A percentile compares a stretch with the other conserved stretches of the same genome.
Conservation (phyloP, 1,284 basidiomycete species). For the Trametes versicolor region DNA sequence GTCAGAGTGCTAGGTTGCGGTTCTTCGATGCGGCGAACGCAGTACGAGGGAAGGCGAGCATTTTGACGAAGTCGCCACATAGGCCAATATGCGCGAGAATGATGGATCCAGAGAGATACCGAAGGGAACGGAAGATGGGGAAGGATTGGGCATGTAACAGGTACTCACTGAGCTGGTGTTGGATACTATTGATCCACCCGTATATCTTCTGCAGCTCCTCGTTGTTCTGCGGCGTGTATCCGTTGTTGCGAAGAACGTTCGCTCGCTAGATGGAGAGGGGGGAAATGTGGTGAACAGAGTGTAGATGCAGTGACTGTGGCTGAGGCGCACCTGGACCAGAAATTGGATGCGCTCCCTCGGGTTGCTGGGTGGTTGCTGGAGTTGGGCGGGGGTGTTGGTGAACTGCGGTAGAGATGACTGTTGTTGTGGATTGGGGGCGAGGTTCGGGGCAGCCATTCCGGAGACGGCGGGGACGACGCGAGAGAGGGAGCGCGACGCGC, state of each 20-base stretch:
- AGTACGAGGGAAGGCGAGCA: too few relatives aligned
- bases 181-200: slow-evolving; percentile 42
- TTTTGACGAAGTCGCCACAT: too few relatives aligned
- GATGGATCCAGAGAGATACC: not conserved
- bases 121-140: not conserved
- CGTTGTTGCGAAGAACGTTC: slow-evolving; percentile 43
- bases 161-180: slow-evolving; percentile 41
- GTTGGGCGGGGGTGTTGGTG: slow-evolving; percentile 32
- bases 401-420: slow-evolving; percentile 33
- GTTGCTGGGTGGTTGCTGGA: slow-evolving; percentile 31
- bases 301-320: not conserved
- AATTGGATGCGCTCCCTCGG: slow-evolving; percentile 40
- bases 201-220: slow-evolving; percentile 48
- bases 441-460: slow-evolving; percentile 44
- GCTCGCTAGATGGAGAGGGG: slow-evolving; percentile 43
- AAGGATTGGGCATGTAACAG: slow-evolving; percentile 2
- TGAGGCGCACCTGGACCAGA: slow-evolving; percentile 40
- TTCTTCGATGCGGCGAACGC: too few relatives aligned
- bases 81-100: not conserved
- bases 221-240: slow-evolving; percentile 47
- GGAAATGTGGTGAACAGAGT: slow-evolving; percentile 3
- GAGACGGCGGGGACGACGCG: slow-evolving; percentile 37
- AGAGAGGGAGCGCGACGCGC: slow-evolving; percentile 33
- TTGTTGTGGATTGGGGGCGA: slow-evolving; percentile 38
- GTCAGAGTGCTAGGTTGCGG: too few relatives aligned